Evolutionary conservation across 805 yeast species (phyloP).

Genomic region (Ogataea paraovalis): DNA sequence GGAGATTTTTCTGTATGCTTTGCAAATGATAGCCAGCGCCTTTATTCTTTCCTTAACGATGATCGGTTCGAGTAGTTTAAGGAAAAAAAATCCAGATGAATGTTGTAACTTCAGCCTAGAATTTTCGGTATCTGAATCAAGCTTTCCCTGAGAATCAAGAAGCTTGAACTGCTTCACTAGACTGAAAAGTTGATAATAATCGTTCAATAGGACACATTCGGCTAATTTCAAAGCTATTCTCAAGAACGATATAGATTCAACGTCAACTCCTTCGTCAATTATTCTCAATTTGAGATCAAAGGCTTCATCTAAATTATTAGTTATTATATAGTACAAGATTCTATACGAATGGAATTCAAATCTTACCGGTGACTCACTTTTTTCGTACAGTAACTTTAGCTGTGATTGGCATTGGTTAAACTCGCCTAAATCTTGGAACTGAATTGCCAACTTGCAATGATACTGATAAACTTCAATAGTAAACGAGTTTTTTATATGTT

Average conservation of each 20-base stretch:
- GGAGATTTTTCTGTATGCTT: constrained; percentile 49
- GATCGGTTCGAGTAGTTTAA: constrained; percentile 45
- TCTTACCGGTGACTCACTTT: constrained; percentile 32
- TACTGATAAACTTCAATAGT: constrained; percentile 77
- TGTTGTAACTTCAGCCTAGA: constrained; percentile 19
- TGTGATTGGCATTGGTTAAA: constrained; percentile 93
- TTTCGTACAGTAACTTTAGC: constrained; percentile 56
- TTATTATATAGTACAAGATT: constrained; percentile 68
- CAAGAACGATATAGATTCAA: constrained; percentile 23
- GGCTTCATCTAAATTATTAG: constrained; percentile 59
- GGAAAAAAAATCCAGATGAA: constrained; percentile 22
- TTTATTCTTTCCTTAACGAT: constrained; percentile 54
- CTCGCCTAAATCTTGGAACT: constrained; percentile 83
- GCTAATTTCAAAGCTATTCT: constrained; percentile 34
- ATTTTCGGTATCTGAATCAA: constrained; percentile 10
- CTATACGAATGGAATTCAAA: constrained; percentile 72
- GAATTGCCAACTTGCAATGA: constrained; percentile 84
- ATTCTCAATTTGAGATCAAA: constrained; percentile 36
- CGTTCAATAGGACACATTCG: constrained; percentile 33
- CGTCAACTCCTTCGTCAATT: constrained; percentile 8
- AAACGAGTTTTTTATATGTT: constrained; percentile 73
- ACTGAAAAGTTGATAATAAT: constrained; percentile 53
- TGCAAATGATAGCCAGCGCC: constrained; percentile 52
- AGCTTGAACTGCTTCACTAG: constrained; percentile 26
- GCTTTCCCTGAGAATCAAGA: constrained; percentile 30